phyloP scores from a whole-genome alignment of 208 protist species.

The Leptomonas pyrrhocoris region DNA sequence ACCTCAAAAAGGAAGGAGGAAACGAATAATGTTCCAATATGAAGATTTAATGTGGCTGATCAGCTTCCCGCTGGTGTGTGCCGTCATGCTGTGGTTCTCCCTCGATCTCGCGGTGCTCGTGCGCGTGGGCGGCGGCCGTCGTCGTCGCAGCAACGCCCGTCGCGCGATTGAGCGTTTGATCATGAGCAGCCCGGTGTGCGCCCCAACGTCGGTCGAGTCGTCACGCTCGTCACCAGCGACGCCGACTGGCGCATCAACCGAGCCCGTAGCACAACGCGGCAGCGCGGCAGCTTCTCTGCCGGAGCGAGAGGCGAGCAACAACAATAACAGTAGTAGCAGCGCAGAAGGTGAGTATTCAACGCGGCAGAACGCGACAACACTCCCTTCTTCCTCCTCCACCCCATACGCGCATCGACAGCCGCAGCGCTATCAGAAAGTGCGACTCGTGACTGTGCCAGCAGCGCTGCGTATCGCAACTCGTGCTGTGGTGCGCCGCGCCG shows the following conservation, averaged over 20 bases:
- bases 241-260: background rate
- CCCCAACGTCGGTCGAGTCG: conserved; percentile 13
- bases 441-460: conserved; percentile 36
- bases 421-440: conserved; percentile 12
- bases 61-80: conserved; percentile 59
- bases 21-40: conserved; percentile 46
- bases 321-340: background rate
- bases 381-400: too few relatives aligned
- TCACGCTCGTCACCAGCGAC: conserved; percentile 6
- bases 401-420: background rate
- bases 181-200: conserved; percentile 21
- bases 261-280: background rate
- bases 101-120: conserved; percentile 73
- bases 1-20: too few relatives aligned
- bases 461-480: conserved; percentile 48
- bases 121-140: conserved; percentile 53
- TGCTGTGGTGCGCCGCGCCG: conserved; percentile 60
- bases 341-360: background rate
- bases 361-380: background rate
- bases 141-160: conserved; percentile 46
- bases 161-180: conserved; percentile 49
- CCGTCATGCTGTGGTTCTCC: conserved; percentile 56
- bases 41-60: conserved; percentile 66
- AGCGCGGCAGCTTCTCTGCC: background rate
- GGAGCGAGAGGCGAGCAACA: background rate